These are phyloP conservation scores for Ustilago xerochloae DNA, from an alignment of 1,284 basidiomycete genomes.

Conservation along the genomic window DNA sequence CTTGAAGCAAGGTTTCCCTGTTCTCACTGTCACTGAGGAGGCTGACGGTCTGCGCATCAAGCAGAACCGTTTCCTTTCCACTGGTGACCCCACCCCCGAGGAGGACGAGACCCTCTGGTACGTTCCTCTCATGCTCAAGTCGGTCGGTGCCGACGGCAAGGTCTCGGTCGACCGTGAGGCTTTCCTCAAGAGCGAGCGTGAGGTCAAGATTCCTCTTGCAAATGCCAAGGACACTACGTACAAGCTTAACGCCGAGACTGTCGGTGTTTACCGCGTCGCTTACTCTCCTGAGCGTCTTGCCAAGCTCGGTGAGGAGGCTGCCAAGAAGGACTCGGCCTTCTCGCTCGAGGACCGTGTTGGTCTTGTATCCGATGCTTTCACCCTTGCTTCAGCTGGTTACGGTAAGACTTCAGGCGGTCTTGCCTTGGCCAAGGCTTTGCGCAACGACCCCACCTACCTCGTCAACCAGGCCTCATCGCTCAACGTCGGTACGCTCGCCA, in stretches of 20 bases:
- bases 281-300: conserved; percentile 84
- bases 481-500: conserved; percentile 61
- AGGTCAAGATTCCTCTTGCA: conserved; percentile 75
- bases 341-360: conserved; percentile 87
- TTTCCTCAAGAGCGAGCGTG: conserved; percentile 77
- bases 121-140: conserved; percentile 82
- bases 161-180: conserved; percentile 75
- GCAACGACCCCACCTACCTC: conserved; percentile 68
- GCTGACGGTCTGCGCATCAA: conserved; percentile 72
- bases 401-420: conserved; percentile 81
- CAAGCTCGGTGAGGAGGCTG: conserved; percentile 82
- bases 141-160: conserved; percentile 75
- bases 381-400: conserved; percentile 83
- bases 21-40: conserved; percentile 84
- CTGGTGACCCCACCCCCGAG: conserved; percentile 75
- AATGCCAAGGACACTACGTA: conserved; percentile 74
- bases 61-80: conserved; percentile 93
- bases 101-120: conserved; percentile 93
- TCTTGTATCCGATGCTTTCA: conserved; percentile 82
- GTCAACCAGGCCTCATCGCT: conserved; percentile 55
- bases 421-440: conserved; percentile 77
- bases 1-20: conserved; percentile 79
- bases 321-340: conserved; percentile 76
- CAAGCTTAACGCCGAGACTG: conserved; percentile 89
- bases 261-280: conserved; percentile 88